A percentile compares a stretch with the other conserved stretches of the same genome.
Evolutionary conservation across 1,284 basidiomycete species (phyloP).

Genomic region (Moniliella sp.): DNA sequence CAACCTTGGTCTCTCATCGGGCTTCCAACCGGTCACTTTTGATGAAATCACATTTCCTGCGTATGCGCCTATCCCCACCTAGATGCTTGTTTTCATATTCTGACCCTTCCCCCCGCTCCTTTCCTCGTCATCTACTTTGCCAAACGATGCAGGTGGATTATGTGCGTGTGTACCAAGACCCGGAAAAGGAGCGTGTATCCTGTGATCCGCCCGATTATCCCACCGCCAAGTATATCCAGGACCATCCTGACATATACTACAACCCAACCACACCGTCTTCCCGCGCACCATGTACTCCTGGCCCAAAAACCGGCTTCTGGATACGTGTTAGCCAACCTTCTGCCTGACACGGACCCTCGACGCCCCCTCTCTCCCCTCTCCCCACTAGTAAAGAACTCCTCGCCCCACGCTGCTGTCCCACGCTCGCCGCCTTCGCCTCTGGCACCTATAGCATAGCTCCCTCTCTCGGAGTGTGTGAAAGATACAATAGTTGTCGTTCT

Average conservation of each 20-base stretch:
- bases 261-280: conserved; percentile 25
- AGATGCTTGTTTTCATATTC: no score
- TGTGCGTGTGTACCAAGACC: conserved; percentile 24
- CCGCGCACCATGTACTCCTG: conserved; percentile 9
- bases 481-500: no score
- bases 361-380: no score
- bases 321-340: no score
- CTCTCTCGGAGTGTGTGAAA: no score
- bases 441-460: no score
- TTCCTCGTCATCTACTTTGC: conserved; percentile 29
- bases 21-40: conserved; percentile 23
- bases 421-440: no score
- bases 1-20: conserved; percentile 8
- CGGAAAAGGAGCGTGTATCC: conserved; percentile 6
- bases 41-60: conserved; percentile 6
- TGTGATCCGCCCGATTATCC: conserved; percentile 27
- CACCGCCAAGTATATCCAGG: conserved; percentile 19
- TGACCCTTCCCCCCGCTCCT: no score
- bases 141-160: conserved; percentile 15
- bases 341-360: no score
- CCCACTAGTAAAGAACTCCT: no score
- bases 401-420: no score
- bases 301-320: conserved; percentile 22
- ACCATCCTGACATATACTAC: conserved; percentile 20
- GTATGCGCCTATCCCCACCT: no score